A percentile compares a stretch with the other conserved stretches of the same genome.
Evolutionary conservation across 2,329 filamentous ascomycete species (phyloP).

Genomic region (Aureobasidium lini): DNA sequence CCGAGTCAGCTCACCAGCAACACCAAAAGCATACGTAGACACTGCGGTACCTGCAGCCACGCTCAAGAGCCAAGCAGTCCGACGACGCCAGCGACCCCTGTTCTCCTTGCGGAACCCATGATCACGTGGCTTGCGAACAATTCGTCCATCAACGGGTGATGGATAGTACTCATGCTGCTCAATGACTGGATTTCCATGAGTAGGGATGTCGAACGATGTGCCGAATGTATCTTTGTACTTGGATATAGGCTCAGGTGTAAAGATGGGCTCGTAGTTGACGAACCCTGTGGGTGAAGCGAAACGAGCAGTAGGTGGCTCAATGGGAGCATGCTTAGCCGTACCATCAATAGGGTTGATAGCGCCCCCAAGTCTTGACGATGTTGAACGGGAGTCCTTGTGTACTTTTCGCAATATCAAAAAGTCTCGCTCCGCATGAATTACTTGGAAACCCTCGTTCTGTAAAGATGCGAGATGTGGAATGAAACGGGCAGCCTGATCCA

Average conservation of each 20-base stretch:
- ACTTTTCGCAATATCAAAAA: conserved; percentile 61
- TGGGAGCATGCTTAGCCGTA: conserved; percentile 21
- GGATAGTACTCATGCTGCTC: conserved; percentile 42
- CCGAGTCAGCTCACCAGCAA: conserved; percentile 43
- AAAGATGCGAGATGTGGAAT: conserved; percentile 55
- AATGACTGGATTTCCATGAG: not conserved
- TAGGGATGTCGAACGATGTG: not conserved
- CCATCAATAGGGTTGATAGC: conserved; percentile 51
- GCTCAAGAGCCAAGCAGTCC: conserved; percentile 37
- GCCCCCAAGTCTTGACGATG: conserved; percentile 6
- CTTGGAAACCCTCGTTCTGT: conserved; percentile 57
- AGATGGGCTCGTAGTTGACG: conserved; percentile 49
- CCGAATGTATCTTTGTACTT: not conserved
- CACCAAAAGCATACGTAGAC: conserved; percentile 51
- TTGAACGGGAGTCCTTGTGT: conserved; percentile 23
- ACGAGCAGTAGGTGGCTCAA: conserved; percentile 40
- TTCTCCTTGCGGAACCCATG: conserved; percentile 23
- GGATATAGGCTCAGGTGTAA: conserved; percentile 7
- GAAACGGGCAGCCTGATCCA: conserved; percentile 59
- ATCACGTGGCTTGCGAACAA: conserved; percentile 28
- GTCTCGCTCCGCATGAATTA: conserved; percentile 55
- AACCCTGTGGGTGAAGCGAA: conserved; percentile 61
- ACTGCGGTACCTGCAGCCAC: conserved; percentile 50
- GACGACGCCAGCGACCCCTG: conserved; percentile 32
- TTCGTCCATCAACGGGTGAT: conserved; percentile 24